phyloP scores from a whole-genome alignment of 1,139 yeast species.

The Tardiomyces depauwii region DNA sequence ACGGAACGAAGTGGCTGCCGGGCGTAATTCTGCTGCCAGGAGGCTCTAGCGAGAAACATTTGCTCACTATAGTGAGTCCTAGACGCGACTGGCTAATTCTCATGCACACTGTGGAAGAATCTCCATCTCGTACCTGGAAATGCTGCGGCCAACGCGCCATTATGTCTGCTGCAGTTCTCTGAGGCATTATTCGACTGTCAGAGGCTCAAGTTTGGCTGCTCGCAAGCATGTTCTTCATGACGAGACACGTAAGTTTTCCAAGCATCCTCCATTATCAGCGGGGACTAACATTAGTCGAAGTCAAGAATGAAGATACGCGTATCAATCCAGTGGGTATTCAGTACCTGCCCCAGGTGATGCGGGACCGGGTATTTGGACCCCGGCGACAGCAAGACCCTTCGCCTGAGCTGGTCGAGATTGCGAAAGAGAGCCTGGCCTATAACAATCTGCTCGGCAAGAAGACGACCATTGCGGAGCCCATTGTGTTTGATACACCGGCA shows the following conservation, averaged over 20 bases:
- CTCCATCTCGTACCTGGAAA: too few species aligned
- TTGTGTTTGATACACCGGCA: conserved; percentile 51
- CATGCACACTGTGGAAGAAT: too few species aligned
- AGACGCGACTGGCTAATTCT: neutral
- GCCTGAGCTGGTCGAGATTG: conserved; percentile 37
- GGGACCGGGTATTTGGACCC: conserved; percentile 18
- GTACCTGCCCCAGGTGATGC: conserved; percentile 17
- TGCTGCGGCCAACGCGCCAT: too few species aligned
- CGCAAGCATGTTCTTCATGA: neutral
- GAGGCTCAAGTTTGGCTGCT: neutral
- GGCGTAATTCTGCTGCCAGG: too few species aligned
- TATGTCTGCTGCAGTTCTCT: neutral
- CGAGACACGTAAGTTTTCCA: neutral
- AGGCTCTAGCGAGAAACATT: too few species aligned
- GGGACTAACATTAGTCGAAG: neutral
- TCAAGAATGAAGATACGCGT: conserved; percentile 18
- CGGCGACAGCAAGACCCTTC: conserved; percentile 7
- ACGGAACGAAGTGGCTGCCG: too few species aligned
- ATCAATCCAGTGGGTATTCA: conserved; percentile 50
- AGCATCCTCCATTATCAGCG: neutral
- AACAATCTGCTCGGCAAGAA: conserved; percentile 71
- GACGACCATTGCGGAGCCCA: conserved; percentile 54
- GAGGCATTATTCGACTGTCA: neutral
- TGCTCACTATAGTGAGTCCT: too few species aligned
- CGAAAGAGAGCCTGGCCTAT: conserved; percentile 48